These are phyloP conservation scores for Phytophthora brassicae DNA, from an alignment of 352 stramenopile genomes.

Conservation along the genomic window DNA sequence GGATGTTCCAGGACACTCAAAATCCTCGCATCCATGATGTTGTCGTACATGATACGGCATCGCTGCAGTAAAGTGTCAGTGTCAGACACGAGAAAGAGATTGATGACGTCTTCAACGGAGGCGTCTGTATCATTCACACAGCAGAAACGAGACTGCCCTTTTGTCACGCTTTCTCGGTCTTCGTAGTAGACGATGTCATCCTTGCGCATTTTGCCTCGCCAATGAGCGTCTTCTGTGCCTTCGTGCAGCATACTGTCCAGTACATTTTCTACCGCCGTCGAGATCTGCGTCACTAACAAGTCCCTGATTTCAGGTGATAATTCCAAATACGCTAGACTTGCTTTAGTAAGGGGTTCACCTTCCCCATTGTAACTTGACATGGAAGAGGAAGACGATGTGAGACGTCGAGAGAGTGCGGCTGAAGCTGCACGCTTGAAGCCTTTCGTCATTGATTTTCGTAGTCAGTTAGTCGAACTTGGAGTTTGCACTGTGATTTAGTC, in stretches of 20 bases:
- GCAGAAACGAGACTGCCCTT: slow-evolving; percentile 42
- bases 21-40: slow-evolving; percentile 39
- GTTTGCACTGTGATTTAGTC: no score
- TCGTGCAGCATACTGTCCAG: slow-evolving; percentile 42
- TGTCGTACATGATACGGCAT: slow-evolving; percentile 46
- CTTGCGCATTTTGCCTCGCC: slow-evolving; percentile 37
- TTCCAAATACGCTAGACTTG: slow-evolving; percentile 21
- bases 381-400: slow-evolving; percentile 16
- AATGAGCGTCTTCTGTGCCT: slow-evolving; percentile 26
- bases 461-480: slow-evolving; percentile 16
- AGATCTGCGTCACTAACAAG: slow-evolving; percentile 34
- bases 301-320: slow-evolving; percentile 29
- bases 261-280: slow-evolving; percentile 33
- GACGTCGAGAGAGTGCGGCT: slow-evolving; percentile 8
- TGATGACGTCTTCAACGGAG: slow-evolving; percentile 41
- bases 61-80: slow-evolving; percentile 35
- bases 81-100: slow-evolving; percentile 37
- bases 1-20: slow-evolving; percentile 39
- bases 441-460: slow-evolving; percentile 20
- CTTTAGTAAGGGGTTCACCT: neutral
- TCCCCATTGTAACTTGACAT: slow-evolving; percentile 28
- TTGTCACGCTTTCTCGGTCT: slow-evolving; percentile 32
- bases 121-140: slow-evolving; percentile 33
- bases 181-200: slow-evolving; percentile 43
- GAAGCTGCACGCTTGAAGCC: slow-evolving; percentile 23